Conservation (phyloP, 139 green algal genomes). For the Ulvella scutata region DNA sequence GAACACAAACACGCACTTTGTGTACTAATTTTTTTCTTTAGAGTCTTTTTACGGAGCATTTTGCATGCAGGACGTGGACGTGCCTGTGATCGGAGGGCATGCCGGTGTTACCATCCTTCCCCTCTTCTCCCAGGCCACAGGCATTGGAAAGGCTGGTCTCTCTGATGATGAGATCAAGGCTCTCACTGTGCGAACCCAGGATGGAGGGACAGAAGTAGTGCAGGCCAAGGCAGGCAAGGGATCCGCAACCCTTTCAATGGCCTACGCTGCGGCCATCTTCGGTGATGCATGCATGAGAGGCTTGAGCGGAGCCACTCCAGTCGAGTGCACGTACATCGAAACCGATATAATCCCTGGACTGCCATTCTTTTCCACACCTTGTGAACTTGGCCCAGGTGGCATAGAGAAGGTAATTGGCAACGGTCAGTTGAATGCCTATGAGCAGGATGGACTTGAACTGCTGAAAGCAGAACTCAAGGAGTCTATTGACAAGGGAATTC, state of each 20-base stretch:
- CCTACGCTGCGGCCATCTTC: conserved; percentile 91
- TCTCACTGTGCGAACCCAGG: conserved; percentile 95
- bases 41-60: too few species aligned
- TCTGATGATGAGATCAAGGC: conserved; percentile 63
- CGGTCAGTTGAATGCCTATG: conserved; percentile 68
- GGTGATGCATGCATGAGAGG: conserved; percentile 80
- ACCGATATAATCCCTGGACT: conserved; percentile 51
- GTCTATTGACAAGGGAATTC: conserved; percentile 76
- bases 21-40: too few species aligned
- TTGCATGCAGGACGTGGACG: conserved; percentile 64
- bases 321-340: conserved; percentile 85
- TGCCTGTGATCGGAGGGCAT: conserved; percentile 95
- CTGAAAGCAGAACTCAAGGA: conserved; percentile 67
- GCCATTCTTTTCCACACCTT: conserved; percentile 77
- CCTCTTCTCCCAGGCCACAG: conserved; percentile 81
- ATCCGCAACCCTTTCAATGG: conserved; percentile 95
- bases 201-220: conserved; percentile 97
- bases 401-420: conserved; percentile 57
- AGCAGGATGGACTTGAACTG: conserved; percentile 62
- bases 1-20: too few species aligned
- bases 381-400: conserved; percentile 4
- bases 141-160: conserved; percentile 16
- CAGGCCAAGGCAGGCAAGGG: conserved; percentile 83
- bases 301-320: conserved; percentile 59
- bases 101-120: conserved; percentile 97